These are phyloP conservation scores for Populus tomentosa DNA, from an alignment of 441 rosid genomes.

Conservation along the genomic window DNA sequence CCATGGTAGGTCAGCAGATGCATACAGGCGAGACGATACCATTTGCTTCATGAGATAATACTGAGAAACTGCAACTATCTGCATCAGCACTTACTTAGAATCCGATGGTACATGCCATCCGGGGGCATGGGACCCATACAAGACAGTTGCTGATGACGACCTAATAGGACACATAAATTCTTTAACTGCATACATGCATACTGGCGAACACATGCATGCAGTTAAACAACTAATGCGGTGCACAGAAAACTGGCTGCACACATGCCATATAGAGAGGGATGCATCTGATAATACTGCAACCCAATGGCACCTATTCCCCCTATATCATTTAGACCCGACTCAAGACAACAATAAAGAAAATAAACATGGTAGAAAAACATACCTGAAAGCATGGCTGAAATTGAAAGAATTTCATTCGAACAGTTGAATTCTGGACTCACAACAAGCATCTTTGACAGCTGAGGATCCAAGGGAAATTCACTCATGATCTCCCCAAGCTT, in stretches of 20 bases:
- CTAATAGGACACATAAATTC: slow-evolving; percentile 38
- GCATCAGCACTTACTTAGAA: slow-evolving; percentile 95
- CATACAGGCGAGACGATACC: slow-evolving; percentile 97
- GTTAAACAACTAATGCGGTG: slow-evolving; percentile 23
- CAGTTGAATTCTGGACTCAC: slow-evolving; percentile 94
- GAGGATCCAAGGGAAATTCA: slow-evolving; percentile 97
- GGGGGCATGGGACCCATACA: slow-evolving; percentile 76
- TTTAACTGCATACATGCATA: slow-evolving; percentile 40
- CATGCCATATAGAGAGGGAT: slow-evolving; percentile 21
- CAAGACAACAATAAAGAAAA: slow-evolving; percentile 11
- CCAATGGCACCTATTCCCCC: slow-evolving; percentile 21
- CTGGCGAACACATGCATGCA: slow-evolving; percentile 27
- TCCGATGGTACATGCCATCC: slow-evolving; percentile 78
- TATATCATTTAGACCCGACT: slow-evolving; percentile 32
- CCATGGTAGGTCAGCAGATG: slow-evolving; percentile 99
- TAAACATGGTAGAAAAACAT: slow-evolving; percentile 7
- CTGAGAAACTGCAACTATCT: slow-evolving; percentile 99
- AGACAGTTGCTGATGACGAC: slow-evolving; percentile 85
- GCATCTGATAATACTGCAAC: slow-evolving; percentile 23
- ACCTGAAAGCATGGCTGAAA: slow-evolving; percentile 99
- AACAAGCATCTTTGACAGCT: slow-evolving; percentile 97
- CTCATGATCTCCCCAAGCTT: slow-evolving; percentile 17
- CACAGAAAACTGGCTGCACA: slow-evolving; percentile 22
- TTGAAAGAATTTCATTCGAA: slow-evolving; percentile 89
- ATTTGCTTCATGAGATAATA: slow-evolving; percentile 97